These are phyloP conservation scores for Rhizopogon vesiculosus DNA, from an alignment of 768 basidiomycete genomes.

Conservation along the genomic window DNA sequence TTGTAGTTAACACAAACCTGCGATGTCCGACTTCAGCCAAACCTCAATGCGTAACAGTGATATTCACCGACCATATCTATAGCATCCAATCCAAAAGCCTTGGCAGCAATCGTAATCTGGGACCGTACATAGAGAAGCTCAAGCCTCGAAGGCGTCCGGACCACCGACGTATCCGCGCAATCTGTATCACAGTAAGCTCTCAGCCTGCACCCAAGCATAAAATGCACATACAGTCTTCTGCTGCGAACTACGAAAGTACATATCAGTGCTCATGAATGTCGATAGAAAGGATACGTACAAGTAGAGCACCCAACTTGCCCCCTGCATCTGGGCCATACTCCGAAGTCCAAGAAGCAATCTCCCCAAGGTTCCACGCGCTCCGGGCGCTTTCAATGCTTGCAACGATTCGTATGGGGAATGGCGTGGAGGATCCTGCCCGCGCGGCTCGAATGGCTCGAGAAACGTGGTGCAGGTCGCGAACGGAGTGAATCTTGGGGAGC, in stretches of 20 bases:
- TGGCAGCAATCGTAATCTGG: slow-evolving; percentile 74
- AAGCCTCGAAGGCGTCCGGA: slow-evolving; percentile 65
- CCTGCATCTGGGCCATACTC: slow-evolving; percentile 39
- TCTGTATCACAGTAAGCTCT: slow-evolving; percentile 39
- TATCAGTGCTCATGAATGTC: background rate
- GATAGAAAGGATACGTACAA: slow-evolving; percentile 41
- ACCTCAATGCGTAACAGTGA: background rate
- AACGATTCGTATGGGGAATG: slow-evolving; percentile 49
- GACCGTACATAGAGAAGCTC: slow-evolving; percentile 86
- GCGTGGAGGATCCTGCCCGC: slow-evolving; percentile 21
- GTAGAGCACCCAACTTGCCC: slow-evolving; percentile 55
- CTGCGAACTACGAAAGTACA: slow-evolving; percentile 67
- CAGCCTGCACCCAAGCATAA: background rate
- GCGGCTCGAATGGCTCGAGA: slow-evolving; percentile 32
- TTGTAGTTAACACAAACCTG: slow-evolving; percentile 90
- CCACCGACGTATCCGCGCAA: slow-evolving; percentile 84
- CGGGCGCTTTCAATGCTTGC: slow-evolving; percentile 85
- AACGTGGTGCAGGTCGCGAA: slow-evolving; percentile 59
- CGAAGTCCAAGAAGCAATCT: slow-evolving; percentile 69
- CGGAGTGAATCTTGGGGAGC: slow-evolving; percentile 79
- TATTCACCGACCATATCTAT: slow-evolving; percentile 75
- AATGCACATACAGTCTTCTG: slow-evolving; percentile 75
- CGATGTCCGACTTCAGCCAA: background rate
- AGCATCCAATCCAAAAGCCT: slow-evolving; percentile 76
- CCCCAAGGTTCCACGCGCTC: slow-evolving; percentile 59